A percentile compares a stretch with the other conserved stretches of the same genome.
phyloP scores from a whole-genome alignment of 495 filamentous ascomycete genomes.

The Friedmanniomyces simplex region DNA sequence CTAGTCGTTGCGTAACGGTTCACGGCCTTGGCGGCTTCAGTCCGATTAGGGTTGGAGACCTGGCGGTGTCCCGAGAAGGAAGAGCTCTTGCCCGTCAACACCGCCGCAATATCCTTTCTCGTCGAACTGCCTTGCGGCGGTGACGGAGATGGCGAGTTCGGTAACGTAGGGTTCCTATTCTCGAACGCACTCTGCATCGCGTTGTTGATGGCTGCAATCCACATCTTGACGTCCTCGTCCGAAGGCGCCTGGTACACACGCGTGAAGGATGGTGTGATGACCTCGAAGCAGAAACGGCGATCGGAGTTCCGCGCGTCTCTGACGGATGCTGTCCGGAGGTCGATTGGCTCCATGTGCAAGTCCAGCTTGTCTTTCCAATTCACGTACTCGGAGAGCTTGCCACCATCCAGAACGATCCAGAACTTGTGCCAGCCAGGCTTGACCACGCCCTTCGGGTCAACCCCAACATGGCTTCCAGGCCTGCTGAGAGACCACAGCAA shows the following conservation, averaged over 20 bases:
- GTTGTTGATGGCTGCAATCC: constrained; percentile 96
- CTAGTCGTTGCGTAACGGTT: constrained; percentile 83
- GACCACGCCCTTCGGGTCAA: constrained; percentile 87
- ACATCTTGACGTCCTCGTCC: constrained; percentile 93
- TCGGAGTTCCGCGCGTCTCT: constrained; percentile 90
- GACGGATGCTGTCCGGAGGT: constrained; percentile 92
- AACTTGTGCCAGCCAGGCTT: constrained; percentile 99
- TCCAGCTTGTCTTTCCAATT: constrained; percentile 99
- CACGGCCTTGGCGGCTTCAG: constrained; percentile 44
- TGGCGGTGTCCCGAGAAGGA: constrained; percentile 52
- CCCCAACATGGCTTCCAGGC: constrained; percentile 83
- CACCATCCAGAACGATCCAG: constrained; percentile 96
- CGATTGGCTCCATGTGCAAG: constrained; percentile 96
- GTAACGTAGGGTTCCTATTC: constrained; percentile 48
- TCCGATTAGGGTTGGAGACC: constrained; percentile 43
- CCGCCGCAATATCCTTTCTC: constrained; percentile 76
- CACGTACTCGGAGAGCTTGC: constrained; percentile 92
- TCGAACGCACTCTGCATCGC: constrained; percentile 93
- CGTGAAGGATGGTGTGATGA: constrained; percentile 94
- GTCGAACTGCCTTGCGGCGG: constrained; percentile 38
- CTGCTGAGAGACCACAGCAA: constrained; percentile 88
- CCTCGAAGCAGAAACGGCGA: constrained; percentile 93
- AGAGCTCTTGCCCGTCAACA: constrained; percentile 85
- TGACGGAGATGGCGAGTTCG: constrained; percentile 32
- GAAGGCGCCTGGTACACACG: constrained; percentile 96